These are phyloP conservation scores for Trichosporon sp. DNA, from an alignment of 1,284 basidiomycete genomes.

Conservation along the genomic window DNA sequence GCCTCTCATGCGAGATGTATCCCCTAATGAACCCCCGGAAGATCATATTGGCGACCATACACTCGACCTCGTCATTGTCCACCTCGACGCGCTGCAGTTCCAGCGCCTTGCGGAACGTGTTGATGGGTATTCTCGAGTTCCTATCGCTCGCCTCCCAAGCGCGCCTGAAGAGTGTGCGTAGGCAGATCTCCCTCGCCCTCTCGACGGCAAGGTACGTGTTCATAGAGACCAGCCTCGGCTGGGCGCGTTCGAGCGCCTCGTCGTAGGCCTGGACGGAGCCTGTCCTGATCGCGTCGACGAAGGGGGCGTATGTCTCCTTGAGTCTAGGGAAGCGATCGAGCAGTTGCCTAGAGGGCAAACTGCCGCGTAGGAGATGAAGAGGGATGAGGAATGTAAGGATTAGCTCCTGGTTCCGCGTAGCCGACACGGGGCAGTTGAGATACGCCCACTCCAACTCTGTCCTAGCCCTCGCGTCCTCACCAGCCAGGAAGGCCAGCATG, in stretches of 20 bases:
- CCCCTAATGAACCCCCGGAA: conserved; percentile 86
- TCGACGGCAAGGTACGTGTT: conserved; percentile 83
- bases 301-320: conserved; percentile 69
- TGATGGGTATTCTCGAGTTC: conserved; percentile 66
- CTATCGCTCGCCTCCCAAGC: conserved; percentile 77
- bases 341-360: conserved; percentile 66
- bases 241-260: conserved; percentile 58
- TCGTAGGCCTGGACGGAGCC: conserved; percentile 82
- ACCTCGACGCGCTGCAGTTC: conserved; percentile 56
- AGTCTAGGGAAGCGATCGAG: conserved; percentile 66
- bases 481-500: conserved; percentile 86
- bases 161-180: conserved; percentile 76
- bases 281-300: conserved; percentile 66
- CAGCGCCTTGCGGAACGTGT: conserved; percentile 67
- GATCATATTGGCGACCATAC: conserved; percentile 88
- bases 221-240: conserved; percentile 69
- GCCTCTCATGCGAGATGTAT: conserved; percentile 92
- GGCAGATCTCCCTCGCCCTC: conserved; percentile 75
- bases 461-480: conserved; percentile 81
- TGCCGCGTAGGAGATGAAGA: conserved; percentile 75
- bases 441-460: conserved; percentile 75
- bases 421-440: conserved; percentile 64
- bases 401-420: conserved; percentile 75
- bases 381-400: conserved; percentile 88
- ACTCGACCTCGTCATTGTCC: conserved; percentile 77